Conservation (phyloP, 768 basidiomycete species). For the Holtermannia corniformis region DNA sequence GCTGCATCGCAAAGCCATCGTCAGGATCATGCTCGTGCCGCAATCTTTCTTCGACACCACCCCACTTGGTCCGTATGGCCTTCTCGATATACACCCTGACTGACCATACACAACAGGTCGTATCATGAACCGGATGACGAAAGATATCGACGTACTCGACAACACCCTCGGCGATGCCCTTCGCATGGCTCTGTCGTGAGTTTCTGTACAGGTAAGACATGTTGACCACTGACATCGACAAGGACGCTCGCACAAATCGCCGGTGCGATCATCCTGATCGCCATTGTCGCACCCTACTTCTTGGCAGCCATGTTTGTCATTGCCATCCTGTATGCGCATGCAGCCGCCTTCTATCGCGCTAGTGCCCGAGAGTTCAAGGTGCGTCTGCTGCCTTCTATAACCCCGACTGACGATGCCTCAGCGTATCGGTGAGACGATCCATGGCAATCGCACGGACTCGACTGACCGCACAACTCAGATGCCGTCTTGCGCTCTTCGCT, state of each 20-base stretch:
- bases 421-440: too few species aligned
- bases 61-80: conserved; percentile 40
- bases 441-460: too few species aligned
- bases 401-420: too few species aligned
- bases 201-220: conserved; percentile 4
- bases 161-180: conserved; percentile 38
- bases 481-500: conserved; percentile 74
- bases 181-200: conserved; percentile 20
- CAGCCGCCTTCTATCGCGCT: conserved; percentile 71
- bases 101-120: too few species aligned
- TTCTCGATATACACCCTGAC: neutral
- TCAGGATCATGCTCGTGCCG: conserved; percentile 58
- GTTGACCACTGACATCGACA: conserved; percentile 45
- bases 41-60: conserved; percentile 79
- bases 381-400: too few species aligned
- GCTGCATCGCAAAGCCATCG: conserved; percentile 47
- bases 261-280: conserved; percentile 67
- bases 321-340: conserved; percentile 55
- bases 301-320: conserved; percentile 61
- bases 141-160: conserved; percentile 40
- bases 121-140: conserved; percentile 39
- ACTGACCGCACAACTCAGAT: conserved; percentile 49
- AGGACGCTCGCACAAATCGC: conserved; percentile 56
- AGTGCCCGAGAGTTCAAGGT: conserved; percentile 77
- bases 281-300: conserved; percentile 66